Conservation (phyloP, 495 filamentous ascomycete species). For the Evansstolkia leycettana region DNA sequence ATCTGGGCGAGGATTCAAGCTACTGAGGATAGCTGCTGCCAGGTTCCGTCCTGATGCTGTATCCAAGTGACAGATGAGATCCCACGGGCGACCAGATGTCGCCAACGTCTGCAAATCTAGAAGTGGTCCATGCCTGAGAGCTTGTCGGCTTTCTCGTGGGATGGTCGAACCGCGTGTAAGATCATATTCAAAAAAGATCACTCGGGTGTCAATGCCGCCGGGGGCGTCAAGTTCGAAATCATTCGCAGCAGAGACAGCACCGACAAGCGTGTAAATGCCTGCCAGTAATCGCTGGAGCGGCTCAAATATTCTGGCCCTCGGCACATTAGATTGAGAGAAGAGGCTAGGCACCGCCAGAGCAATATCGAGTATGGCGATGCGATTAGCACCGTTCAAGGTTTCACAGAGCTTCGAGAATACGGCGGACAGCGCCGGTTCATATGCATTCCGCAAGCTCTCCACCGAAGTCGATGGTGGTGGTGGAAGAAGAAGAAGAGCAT, state of each 20-base stretch:
- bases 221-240: slow-evolving; percentile 51
- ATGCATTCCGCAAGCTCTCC: slow-evolving; percentile 24
- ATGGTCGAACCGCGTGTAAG: slow-evolving; percentile 14
- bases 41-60: slow-evolving; percentile 41
- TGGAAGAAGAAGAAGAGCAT: slow-evolving; percentile 36
- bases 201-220: slow-evolving; percentile 63
- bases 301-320: slow-evolving; percentile 45
- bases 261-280: slow-evolving; percentile 65
- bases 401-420: slow-evolving; percentile 18
- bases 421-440: slow-evolving; percentile 25
- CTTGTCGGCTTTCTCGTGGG: slow-evolving; percentile 14
- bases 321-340: slow-evolving; percentile 21
- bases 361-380: slow-evolving; percentile 29
- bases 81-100: slow-evolving; percentile 52
- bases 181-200: slow-evolving; percentile 57
- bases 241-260: slow-evolving; percentile 49
- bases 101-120: slow-evolving; percentile 57
- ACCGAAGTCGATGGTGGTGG: slow-evolving; percentile 29
- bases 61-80: slow-evolving; percentile 52
- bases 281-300: slow-evolving; percentile 59
- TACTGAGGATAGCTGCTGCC: slow-evolving; percentile 17
- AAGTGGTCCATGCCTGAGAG: slow-evolving; percentile 43
- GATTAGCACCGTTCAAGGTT: slow-evolving; percentile 14
- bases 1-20: slow-evolving; percentile 8
- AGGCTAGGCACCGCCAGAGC: slow-evolving; percentile 29